Base-by-base conservation (phyloP, 2,329 filamentous ascomycete genomes). In the Verticillium nonalfalfae region DNA sequence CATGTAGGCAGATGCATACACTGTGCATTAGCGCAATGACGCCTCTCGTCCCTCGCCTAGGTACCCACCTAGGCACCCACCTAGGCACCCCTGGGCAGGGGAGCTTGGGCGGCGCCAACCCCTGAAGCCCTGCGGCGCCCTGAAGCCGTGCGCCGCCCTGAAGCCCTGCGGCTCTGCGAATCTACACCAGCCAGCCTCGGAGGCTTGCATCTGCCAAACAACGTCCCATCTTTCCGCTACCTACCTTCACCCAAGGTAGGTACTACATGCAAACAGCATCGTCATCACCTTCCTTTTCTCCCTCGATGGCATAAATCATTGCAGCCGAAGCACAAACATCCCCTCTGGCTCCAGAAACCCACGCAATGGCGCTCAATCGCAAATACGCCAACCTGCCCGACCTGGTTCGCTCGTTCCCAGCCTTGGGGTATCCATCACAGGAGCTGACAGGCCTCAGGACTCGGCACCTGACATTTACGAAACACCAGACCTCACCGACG, bases 391-490 rank as follows among this genome's bases (percentile, higher is more conserved):
- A 87, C 61, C 78, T 95, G 66, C 91, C 90, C 61, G 91, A 94
- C 73, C 77, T 95, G 74, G 91, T 93, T 55, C 11, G 34, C 26
- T 26, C 52, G 15, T 56, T 36, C 45, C 13, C 78, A 65, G 74
- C 65, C 7, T 36, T 34, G 18, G n/a, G 33, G n/a, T 26, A 52
- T 13, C 15, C 13, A 54, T 60, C 26, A 15, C 59, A 59, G 57
- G 56, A 60, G 50, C 59, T 66, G 61, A 62, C 63, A 65, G 63
- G 60, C n/a, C 35, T 59, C 67, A 96, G 90, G 93, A 97, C 77
- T 90, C 89, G 60, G 93, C 93, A 34, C 93, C 93, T 67, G 95
- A 98, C 72, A 91, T 97, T 70, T 98, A 97, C 80, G 94, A 98
- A 77, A 98, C 95, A 15, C 93, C 94, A 66, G 93, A 96, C 61